A percentile compares a stretch with the other conserved stretches of the same genome.
These are phyloP conservation scores for Colletotrichum sp. DNA, from an alignment of 2,329 filamentous ascomycete species.

Conservation along the genomic window DNA sequence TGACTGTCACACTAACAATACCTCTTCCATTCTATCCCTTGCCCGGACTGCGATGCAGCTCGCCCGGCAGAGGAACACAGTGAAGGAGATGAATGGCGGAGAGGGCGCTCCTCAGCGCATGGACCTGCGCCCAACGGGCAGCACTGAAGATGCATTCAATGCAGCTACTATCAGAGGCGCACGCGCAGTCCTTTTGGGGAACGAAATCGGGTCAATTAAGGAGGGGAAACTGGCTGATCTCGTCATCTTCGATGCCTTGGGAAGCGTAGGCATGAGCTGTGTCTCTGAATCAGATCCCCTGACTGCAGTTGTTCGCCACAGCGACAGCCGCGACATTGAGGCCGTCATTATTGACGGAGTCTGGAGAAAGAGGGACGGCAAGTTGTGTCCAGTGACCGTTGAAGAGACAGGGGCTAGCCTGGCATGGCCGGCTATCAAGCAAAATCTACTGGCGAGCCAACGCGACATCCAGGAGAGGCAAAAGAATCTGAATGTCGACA, in stretches of 20 bases:
- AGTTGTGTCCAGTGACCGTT: background rate
- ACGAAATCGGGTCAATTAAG: background rate
- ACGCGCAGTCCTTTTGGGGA: background rate
- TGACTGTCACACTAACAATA: conserved; percentile 25
- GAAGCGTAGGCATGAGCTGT: conserved; percentile 44
- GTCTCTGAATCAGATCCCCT: conserved; percentile 23
- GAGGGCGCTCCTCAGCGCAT: background rate
- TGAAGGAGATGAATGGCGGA: background rate
- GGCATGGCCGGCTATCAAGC: background rate
- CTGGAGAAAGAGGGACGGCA: background rate
- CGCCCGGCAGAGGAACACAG: conserved; percentile 4
- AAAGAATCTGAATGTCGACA: background rate
- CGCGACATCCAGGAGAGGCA: background rate
- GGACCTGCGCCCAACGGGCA: background rate
- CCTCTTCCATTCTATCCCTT: conserved; percentile 15
- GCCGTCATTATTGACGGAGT: background rate
- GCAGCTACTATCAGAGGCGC: background rate
- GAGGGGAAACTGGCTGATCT: background rate
- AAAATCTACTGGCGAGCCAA: background rate
- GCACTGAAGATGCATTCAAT: background rate
- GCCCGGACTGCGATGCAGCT: conserved; percentile 22
- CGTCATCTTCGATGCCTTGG: background rate
- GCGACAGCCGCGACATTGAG: background rate
- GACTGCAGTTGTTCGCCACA: background rate
- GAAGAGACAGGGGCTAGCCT: background rate